Evolutionary conservation across 306 rosid species (phyloP), one percentile per base, ranked within the genome.

Genomic region (Fragaria ananassa): DNA sequence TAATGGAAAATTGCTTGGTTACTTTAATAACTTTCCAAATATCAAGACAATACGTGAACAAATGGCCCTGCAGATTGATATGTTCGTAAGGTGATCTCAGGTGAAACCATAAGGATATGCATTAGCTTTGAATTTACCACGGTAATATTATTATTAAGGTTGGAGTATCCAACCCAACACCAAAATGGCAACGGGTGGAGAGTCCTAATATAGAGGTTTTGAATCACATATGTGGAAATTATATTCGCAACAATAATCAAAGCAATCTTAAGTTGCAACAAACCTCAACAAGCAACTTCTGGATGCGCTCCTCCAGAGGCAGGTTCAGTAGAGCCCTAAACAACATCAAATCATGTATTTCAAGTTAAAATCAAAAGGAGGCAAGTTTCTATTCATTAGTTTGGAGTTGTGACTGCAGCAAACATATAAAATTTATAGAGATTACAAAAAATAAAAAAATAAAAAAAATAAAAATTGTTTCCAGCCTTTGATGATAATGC

Each of bases 301-400:
- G 76, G 46, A 95, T 91, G 58, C 97, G 97, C 44, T 89, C 95
- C 71, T 90, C 97, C 76, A 86, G 79, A 23, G 97, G 90, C 78
- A 92, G 77, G 29, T 88, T 82, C 66, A 86, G 87, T 86, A 92
- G 84, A 82, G 25, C 64, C 86, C 99, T 95, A 90, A 84, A 84
- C 14, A 71, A 56, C 58, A 81, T 17, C 37, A 74, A 68, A 39
- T 70, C 50, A 77, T 11, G 49, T 37, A 31, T 47, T 76, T 37
- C 57, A 64, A 75, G 76, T 57, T 25, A 45, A 39, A 37, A 70
- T 4, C 54, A 44, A 74, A 44, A 53, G 17, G 6, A 27, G 21
- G 35, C 8, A 77, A 70, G 71, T 31, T 47, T 49, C 5, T 19
- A 27, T 17, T 29, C 25, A 31, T 2, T 9, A 15, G 27, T 11